phyloP scores from a whole-genome alignment of 2,329 filamentous ascomycete genomes.

The Penicillium fuscoglaucum region DNA sequence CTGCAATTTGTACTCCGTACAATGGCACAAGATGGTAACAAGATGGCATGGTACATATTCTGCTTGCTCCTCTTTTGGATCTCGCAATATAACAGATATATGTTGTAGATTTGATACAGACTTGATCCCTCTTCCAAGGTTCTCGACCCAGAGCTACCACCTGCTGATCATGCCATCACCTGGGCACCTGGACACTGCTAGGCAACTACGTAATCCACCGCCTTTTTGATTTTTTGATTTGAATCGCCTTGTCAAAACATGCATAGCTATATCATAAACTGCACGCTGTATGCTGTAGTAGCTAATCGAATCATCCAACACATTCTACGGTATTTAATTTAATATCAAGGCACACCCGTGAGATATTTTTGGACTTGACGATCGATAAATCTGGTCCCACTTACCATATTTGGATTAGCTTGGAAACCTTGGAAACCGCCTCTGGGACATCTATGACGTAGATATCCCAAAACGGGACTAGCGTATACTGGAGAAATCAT shows the following conservation, averaged over 20 bases:
- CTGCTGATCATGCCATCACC: constrained; percentile 7
- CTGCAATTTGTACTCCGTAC: neutral
- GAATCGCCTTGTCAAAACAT: neutral
- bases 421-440: neutral
- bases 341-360: neutral
- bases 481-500: neutral
- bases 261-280: neutral
- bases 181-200: neutral
- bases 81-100: neutral
- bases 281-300: neutral
- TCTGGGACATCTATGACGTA: neutral
- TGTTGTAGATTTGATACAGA: neutral
- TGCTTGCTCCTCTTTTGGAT: neutral
- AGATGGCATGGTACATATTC: neutral
- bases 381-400: neutral
- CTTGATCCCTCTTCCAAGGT: neutral
- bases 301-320: neutral
- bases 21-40: neutral
- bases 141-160: neutral
- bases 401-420: neutral
- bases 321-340: neutral
- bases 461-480: neutral
- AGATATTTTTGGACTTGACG: constrained; percentile 7
- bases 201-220: constrained; percentile 1
- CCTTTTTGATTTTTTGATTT: neutral